Evolutionary conservation across 2,329 filamentous ascomycete genomes (phyloP).

Genomic region (Fusarium transvaalense): DNA sequence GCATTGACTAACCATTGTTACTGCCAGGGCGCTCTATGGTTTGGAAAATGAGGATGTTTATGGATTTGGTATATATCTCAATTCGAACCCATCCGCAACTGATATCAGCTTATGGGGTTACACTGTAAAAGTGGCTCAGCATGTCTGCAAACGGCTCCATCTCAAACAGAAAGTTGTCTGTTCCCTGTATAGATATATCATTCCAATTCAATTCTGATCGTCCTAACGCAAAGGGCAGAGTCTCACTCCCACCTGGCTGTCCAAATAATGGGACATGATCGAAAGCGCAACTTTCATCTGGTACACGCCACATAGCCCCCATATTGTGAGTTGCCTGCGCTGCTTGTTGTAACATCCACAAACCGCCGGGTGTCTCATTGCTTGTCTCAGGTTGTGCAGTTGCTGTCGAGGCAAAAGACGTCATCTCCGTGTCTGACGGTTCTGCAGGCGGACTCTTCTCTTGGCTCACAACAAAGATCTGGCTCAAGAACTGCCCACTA

Average conservation of each 20-base stretch:
- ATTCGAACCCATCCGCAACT: neutral
- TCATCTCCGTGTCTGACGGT: fast-evolving
- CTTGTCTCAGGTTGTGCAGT: neutral
- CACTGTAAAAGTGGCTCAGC: neutral
- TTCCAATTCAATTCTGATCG: neutral
- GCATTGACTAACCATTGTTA: fast-evolving
- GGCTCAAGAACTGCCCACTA: neutral
- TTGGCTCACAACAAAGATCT: neutral
- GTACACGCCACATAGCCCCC: neutral
- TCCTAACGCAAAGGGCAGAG: neutral
- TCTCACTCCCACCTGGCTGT: neutral
- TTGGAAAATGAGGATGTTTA: neutral
- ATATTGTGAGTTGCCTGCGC: neutral
- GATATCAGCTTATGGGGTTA: neutral
- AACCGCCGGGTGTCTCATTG: neutral
- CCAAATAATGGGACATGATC: neutral
- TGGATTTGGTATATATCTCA: fast-evolving
- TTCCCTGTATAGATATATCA: neutral
- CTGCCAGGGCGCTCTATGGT: neutral
- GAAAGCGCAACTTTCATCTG: neutral
- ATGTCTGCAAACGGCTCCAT: constrained; percentile 5
- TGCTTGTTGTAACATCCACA: neutral
- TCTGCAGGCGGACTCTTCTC: neutral
- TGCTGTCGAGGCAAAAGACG: fast-evolving
- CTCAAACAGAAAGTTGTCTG: constrained; percentile 13